Percentiles rank a stretch among this genome's conserved stretches.
phyloP scores from a whole-genome alignment of 768 basidiomycete genomes.

The Coprinopsis sp. region DNA sequence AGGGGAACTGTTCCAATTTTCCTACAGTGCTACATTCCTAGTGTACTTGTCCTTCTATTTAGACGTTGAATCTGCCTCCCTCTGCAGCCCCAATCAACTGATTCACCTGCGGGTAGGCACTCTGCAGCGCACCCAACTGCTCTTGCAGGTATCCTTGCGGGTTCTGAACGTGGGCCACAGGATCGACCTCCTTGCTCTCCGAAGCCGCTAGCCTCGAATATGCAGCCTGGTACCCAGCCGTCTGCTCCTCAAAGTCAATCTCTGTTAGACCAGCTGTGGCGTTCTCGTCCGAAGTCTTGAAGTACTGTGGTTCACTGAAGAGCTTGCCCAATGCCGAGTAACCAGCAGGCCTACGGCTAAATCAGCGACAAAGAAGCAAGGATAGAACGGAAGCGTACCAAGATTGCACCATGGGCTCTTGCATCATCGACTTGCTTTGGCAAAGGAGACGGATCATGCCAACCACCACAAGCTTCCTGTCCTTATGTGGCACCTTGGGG shows the following conservation, averaged over 20 bases:
- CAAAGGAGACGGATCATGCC: slow-evolving; percentile 79
- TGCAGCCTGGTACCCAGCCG: slow-evolving; percentile 88
- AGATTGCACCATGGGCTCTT: slow-evolving; percentile 51
- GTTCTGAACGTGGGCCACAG: slow-evolving; percentile 54
- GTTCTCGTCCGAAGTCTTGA: slow-evolving; percentile 44
- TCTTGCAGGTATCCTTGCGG: slow-evolving; percentile 51
- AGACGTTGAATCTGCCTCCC: neutral
- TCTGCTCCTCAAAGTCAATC: slow-evolving; percentile 88
- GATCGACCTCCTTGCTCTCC: slow-evolving; percentile 53
- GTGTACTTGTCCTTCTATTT: too few relatives aligned
- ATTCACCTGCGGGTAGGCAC: neutral
- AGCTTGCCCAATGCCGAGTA: slow-evolving; percentile 73
- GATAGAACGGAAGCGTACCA: slow-evolving; percentile 46
- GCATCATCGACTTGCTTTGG: slow-evolving; percentile 64
- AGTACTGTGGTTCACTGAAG: slow-evolving; percentile 72
- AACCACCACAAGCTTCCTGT: slow-evolving; percentile 79
- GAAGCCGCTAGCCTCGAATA: slow-evolving; percentile 89
- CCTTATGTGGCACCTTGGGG: slow-evolving; percentile 74
- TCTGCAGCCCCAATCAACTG: neutral
- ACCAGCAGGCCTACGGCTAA: slow-evolving; percentile 53
- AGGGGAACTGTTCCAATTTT: too few relatives aligned
- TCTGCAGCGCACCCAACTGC: slow-evolving; percentile 33
- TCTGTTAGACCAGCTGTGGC: slow-evolving; percentile 57
- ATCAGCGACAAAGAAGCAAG: neutral
- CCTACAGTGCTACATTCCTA: too few relatives aligned